Base-by-base conservation (phyloP, 2,329 filamentous ascomycete species). In the Hymenoscyphus salicellus region DNA sequence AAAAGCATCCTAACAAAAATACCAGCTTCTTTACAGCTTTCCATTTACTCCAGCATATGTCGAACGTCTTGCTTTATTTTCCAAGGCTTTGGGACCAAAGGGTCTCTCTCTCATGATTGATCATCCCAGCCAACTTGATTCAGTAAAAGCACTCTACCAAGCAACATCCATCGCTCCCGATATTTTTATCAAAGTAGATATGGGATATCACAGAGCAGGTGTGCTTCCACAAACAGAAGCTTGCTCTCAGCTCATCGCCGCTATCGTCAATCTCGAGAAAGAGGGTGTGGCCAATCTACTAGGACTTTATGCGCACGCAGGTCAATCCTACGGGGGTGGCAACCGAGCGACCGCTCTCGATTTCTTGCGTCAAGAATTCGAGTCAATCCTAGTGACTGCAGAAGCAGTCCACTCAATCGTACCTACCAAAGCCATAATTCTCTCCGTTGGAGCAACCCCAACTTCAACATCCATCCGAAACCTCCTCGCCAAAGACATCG, bases 361-460 rank as follows among this genome's bases (percentile, higher is more conserved):
- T 0, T 82, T 83, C 60, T 77, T 93, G 10, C 80, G 80, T 1
- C 78, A 78, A 8, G 90, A 93, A 77, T 82, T 92, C 55, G 73
- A 78, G 26, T 82, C 81, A 0, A 75, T 88, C 5, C 76, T 81
- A 62, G 70, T 75, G 5, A 86, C 83, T 0, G 79, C 83, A 0
- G 63, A 70, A n/a, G 68, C 71, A 0, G 76, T 80, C 63, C 67
- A 70, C 10, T 60, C 64, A 5, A 1, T 61, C 0, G 58, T 66
- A 8, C 66, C 69, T 5, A 52, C 7, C 38, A 63, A 62, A 28
- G 70, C 72, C 2, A 75, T 84, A 17, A 79, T 86, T 0, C 79
- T 94, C 2, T 91, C 88, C 0, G 87, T 92, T 0, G 91, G 91
- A 5, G 91, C 91, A 0, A 92, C 91, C 20, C 91, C 91, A 0